These are phyloP conservation scores for Fraxinus velutina DNA, from an alignment of 305 asterid genomes.

Conservation along the genomic window DNA sequence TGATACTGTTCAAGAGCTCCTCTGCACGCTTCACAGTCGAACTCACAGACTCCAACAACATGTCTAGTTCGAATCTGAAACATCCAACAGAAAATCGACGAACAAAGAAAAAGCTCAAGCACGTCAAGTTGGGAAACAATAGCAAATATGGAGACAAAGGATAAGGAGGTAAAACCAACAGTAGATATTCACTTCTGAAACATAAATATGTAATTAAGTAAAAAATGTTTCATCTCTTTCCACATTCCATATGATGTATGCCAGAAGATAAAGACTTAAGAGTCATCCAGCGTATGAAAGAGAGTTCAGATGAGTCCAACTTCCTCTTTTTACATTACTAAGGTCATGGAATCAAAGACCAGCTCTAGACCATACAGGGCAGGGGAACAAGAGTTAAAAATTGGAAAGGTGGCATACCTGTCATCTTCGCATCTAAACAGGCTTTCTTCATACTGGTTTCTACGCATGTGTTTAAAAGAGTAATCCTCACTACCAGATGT, in stretches of 20 bases:
- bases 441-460: constrained; percentile 98
- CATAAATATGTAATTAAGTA: background rate
- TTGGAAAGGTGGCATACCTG: constrained; percentile 41
- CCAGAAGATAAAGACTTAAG: background rate
- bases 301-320: background rate
- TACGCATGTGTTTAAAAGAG: constrained; percentile 94
- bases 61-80: constrained; percentile 92
- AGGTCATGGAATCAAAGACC: background rate
- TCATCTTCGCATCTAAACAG: constrained; percentile 98
- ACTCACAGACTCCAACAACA: constrained; percentile 88
- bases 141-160: constrained; percentile 1
- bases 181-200: background rate
- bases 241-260: background rate
- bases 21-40: constrained; percentile 83
- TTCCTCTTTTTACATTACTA: background rate
- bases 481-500: constrained; percentile 99
- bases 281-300: background rate
- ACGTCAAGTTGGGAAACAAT: constrained; percentile 2
- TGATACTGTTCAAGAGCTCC: constrained; percentile 66
- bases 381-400: background rate
- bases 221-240: background rate
- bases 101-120: background rate
- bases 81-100: constrained; percentile 22
- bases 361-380: background rate
- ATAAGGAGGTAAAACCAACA: background rate